Evolutionary conservation across 129 eudicot genomes (phyloP).

Genomic region (Cynara cardunculus): DNA sequence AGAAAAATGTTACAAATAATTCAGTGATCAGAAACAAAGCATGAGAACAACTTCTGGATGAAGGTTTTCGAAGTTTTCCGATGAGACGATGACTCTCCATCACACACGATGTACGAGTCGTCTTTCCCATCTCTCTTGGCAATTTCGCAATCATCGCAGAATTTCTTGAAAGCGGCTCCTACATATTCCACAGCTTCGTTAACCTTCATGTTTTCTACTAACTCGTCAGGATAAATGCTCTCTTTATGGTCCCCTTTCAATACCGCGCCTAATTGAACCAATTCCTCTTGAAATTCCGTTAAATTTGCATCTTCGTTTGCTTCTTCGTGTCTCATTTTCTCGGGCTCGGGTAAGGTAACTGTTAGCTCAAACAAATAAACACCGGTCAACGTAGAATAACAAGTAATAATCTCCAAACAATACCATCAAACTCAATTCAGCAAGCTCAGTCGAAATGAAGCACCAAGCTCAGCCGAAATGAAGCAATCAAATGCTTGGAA

Average conservation of each 20-base stretch:
- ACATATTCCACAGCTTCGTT: slow-evolving; percentile 53
- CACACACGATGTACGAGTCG: slow-evolving; percentile 47
- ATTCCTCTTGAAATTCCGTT: slow-evolving; percentile 70
- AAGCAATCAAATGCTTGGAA: background rate
- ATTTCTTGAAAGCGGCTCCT: slow-evolving; percentile 47
- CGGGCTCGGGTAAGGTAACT: slow-evolving; percentile 61
- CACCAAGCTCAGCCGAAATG: too few species aligned
- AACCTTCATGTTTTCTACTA: slow-evolving; percentile 69
- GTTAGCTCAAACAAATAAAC: background rate
- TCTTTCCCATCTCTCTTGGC: slow-evolving; percentile 57
- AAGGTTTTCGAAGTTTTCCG: slow-evolving; percentile 23
- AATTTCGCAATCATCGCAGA: slow-evolving; percentile 47
- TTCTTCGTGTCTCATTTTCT: slow-evolving; percentile 43
- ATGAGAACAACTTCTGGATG: slow-evolving; percentile 44
- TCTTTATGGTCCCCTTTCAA: slow-evolving; percentile 62
- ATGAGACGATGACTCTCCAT: background rate
- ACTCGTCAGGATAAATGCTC: slow-evolving; percentile 21
- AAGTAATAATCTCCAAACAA: background rate
- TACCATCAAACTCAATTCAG: background rate
- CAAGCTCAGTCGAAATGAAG: background rate
- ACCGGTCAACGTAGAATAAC: background rate
- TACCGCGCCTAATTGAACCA: slow-evolving; percentile 72
- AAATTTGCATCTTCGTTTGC: slow-evolving; percentile 47
- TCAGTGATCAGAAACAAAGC: slow-evolving; percentile 19
- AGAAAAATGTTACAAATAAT: background rate